Evolutionary conservation across 768 basidiomycete species (phyloP).

Genomic region (Phanerodontia chrysosporium): DNA sequence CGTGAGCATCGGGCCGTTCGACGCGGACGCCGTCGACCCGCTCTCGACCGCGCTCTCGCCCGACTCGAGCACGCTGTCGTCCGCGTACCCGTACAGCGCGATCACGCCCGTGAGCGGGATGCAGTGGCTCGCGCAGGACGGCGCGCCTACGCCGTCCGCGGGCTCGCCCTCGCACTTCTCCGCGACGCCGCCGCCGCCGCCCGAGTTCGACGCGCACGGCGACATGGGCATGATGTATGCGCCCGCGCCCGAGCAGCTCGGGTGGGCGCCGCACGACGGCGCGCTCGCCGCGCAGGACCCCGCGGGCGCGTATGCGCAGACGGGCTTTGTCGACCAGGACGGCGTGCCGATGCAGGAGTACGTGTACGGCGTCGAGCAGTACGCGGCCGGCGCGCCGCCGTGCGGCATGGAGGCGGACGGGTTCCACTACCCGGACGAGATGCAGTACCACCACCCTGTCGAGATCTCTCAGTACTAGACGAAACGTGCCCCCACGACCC

Average conservation of each 20-base stretch:
- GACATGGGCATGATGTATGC: slow-evolving; percentile 8
- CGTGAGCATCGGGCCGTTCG: slow-evolving; percentile 24
- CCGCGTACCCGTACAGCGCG: slow-evolving; percentile 8
- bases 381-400: background rate
- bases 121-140: slow-evolving; percentile 15
- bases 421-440: background rate
- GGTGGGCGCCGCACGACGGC: background rate
- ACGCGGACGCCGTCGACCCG: slow-evolving; percentile 20
- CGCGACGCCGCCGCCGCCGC: slow-evolving; percentile 31
- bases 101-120: slow-evolving; percentile 10
- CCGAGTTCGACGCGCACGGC: slow-evolving; percentile 11
- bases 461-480: slow-evolving; percentile 9
- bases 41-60: slow-evolving; percentile 8
- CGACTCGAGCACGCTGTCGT: slow-evolving; percentile 13
- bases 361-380: background rate
- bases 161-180: slow-evolving; percentile 42
- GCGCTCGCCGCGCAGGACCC: background rate
- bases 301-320: background rate
- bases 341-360: slow-evolving; percentile 7
- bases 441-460: slow-evolving; percentile 2
- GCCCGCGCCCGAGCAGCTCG: background rate
- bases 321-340: background rate
- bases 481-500: background rate
- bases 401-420: background rate
- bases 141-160: slow-evolving; percentile 24